phyloP scores from a whole-genome alignment of 345 rosid genomes.

The Populus nigra region DNA sequence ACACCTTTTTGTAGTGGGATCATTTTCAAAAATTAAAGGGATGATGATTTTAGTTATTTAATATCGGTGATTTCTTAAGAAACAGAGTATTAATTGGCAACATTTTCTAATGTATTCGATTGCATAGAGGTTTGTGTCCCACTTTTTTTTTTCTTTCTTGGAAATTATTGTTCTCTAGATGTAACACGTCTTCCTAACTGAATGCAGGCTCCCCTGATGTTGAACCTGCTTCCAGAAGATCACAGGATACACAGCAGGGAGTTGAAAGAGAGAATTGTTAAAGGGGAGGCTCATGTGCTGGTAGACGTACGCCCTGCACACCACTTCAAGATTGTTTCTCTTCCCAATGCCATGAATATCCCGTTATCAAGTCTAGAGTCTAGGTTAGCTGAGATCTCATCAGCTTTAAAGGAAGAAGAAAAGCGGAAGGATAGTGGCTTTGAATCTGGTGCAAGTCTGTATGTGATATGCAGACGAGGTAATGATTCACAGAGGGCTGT shows the following conservation, averaged over 20 bases:
- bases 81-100: no score
- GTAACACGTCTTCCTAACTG: neutral
- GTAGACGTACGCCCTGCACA: conserved; percentile 86
- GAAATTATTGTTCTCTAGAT: no score
- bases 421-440: conserved; percentile 19
- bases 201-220: conserved; percentile 54
- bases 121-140: no score
- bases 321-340: conserved; percentile 81
- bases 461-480: conserved; percentile 81
- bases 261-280: conserved; percentile 44
- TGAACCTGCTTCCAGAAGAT: conserved; percentile 52
- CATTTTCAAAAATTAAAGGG: no score
- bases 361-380: conserved; percentile 63
- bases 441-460: conserved; percentile 41
- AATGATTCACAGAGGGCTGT: conserved; percentile 96
- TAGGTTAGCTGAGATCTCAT: conserved; percentile 58
- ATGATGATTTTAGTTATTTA: no score
- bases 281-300: conserved; percentile 52
- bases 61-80: no score
- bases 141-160: no score
- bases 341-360: conserved; percentile 70
- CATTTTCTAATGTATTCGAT: no score
- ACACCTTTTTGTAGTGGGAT: no score
- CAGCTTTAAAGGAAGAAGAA: conserved; percentile 53
- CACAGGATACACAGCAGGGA: conserved; percentile 67